Evolutionary conservation across 108 stramenopile genomes (phyloP).

Genomic region (Pinguiococcus pyrenoidosus): DNA sequence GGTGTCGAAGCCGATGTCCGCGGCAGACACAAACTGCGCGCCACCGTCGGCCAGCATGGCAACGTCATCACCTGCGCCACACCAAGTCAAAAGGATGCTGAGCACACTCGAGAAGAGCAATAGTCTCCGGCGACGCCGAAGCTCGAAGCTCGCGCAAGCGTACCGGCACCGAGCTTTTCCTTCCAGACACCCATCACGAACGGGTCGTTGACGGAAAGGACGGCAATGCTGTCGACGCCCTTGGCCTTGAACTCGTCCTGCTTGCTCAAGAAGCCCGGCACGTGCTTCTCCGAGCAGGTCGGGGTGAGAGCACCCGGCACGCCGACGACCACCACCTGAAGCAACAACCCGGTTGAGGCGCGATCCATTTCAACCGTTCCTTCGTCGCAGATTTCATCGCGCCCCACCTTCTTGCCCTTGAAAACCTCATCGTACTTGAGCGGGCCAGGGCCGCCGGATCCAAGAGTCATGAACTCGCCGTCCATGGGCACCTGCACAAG

Average conservation of each 20-base stretch:
- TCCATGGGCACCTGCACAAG: too few relatives aligned
- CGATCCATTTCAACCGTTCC: neutral
- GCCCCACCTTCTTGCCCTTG: too few relatives aligned
- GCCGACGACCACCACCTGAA: constrained; percentile 22
- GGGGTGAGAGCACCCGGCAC: constrained; percentile 36
- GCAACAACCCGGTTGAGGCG: neutral
- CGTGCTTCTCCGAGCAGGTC: constrained; percentile 28
- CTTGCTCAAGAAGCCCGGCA: constrained; percentile 21
- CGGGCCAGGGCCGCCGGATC: too few relatives aligned
- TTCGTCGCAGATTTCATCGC: neutral
- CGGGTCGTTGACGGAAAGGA: constrained; percentile 35
- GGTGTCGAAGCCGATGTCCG: constrained; percentile 19
- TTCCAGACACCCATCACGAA: constrained; percentile 35
- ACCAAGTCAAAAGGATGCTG: too few relatives aligned
- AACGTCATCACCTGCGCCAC: too few relatives aligned
- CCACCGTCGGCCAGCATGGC: constrained; percentile 25
- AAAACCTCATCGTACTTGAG: too few relatives aligned
- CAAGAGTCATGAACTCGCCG: too few relatives aligned
- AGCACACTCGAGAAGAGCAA: too few relatives aligned
- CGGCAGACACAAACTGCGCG: constrained; percentile 8
- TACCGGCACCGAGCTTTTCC: constrained; percentile 11
- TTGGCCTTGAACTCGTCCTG: constrained; percentile 26
- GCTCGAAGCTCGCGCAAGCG: neutral
- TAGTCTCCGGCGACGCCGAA: too few relatives aligned
- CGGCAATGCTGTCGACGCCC: constrained; percentile 32